Evolutionary conservation across 352 stramenopile species (phyloP).

Genomic region (Peronospora farinosa): DNA sequence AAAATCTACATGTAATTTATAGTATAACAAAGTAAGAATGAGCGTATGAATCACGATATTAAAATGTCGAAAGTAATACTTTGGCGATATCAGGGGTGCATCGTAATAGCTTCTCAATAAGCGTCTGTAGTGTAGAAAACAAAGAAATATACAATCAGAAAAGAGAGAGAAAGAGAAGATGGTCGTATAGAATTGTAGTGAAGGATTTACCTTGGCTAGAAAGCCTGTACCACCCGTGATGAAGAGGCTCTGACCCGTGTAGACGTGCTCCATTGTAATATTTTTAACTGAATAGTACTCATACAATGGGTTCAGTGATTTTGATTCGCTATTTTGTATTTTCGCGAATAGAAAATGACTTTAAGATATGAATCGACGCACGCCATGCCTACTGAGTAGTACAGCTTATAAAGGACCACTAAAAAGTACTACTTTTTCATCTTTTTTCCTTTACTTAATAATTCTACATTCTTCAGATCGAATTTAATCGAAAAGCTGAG

Average conservation of each 20-base stretch:
- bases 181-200: not conserved
- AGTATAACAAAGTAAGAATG: slow-evolving; percentile 1
- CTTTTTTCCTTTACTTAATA: too few species aligned
- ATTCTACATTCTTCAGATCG: not conserved
- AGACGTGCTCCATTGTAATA: slow-evolving; percentile 46
- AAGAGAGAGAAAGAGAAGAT: not conserved
- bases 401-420: too few species aligned
- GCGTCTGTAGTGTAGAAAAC: slow-evolving; percentile 26
- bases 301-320: not conserved
- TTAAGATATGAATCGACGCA: too few species aligned
- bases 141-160: slow-evolving; percentile 3
- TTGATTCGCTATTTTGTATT: too few species aligned
- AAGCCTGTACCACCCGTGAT: slow-evolving; percentile 85
- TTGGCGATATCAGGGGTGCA: slow-evolving; percentile 50
- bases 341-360: too few species aligned
- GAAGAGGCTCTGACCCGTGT: slow-evolving; percentile 63
- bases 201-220: slow-evolving; percentile 56
- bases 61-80: slow-evolving; percentile 17
- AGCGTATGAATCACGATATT: not conserved
- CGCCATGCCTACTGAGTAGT: too few species aligned
- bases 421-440: too few species aligned
- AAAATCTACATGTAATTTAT: slow-evolving; percentile 36
- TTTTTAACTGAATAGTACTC: slow-evolving; percentile 9
- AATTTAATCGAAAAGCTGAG: too few species aligned
- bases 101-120: slow-evolving; percentile 79